Percentiles rank a stretch among this genome's conserved stretches.
These are phyloP conservation scores for Rhodotorula babjevae DNA, from an alignment of 768 basidiomycete genomes.

Conservation along the genomic window DNA sequence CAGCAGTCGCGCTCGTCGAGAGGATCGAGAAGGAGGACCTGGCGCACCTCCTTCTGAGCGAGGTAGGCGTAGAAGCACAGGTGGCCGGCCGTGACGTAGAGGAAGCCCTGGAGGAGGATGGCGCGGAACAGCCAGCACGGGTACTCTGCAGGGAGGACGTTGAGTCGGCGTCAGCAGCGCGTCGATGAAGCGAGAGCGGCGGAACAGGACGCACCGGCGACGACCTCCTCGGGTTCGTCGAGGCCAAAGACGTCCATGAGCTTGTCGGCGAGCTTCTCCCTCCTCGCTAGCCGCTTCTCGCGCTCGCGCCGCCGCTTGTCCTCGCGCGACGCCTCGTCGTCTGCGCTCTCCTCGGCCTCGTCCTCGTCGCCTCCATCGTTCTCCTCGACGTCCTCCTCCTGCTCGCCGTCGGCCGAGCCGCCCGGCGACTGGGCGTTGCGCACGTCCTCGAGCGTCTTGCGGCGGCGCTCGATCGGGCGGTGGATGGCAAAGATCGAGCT, in stretches of 20 bases:
- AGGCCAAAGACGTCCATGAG: constrained; percentile 82
- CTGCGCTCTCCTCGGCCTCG: neutral
- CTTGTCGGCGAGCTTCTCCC: constrained; percentile 69
- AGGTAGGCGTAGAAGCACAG: constrained; percentile 69
- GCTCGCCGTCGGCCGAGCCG: neutral
- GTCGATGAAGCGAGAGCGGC: neutral
- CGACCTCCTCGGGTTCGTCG: constrained; percentile 72
- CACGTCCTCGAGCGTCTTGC: neutral
- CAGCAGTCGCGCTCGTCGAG: neutral
- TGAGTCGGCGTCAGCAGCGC: no score
- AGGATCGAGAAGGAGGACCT: neutral
- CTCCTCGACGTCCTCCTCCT: neutral
- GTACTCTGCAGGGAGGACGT: no score
- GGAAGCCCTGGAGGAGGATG: constrained; percentile 88
- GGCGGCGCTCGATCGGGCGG: constrained; percentile 18
- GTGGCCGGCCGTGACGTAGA: constrained; percentile 90
- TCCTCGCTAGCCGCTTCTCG: neutral
- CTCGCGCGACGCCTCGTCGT: neutral
- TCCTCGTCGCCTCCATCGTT: neutral
- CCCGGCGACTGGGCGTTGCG: no score
- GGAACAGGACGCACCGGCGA: constrained; percentile 60
- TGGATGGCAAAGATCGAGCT: constrained; percentile 31
- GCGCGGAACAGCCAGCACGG: constrained; percentile 41
- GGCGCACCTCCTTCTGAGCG: constrained; percentile 32
- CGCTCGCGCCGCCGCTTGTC: neutral